Conservation (phyloP, 805 yeast species). For the Candida stauntonica region DNA sequence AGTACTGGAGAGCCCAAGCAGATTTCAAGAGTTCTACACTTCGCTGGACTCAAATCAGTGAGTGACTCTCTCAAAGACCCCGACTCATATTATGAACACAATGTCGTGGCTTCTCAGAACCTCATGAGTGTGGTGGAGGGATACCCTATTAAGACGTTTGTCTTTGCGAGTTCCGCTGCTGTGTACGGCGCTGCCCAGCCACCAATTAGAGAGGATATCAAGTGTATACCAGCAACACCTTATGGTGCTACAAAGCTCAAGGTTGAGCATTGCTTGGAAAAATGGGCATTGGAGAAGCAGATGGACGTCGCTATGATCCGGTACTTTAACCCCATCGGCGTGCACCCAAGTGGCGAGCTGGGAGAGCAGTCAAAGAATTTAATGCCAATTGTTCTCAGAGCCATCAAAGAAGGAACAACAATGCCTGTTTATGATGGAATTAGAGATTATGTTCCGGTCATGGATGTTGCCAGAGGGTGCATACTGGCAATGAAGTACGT, state of each 20-base stretch:
- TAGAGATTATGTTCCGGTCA: slow-evolving; percentile 77
- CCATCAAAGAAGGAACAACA: slow-evolving; percentile 43
- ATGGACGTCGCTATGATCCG: slow-evolving; percentile 52
- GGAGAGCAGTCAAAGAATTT: slow-evolving; percentile 84
- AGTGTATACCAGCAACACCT: slow-evolving; percentile 61
- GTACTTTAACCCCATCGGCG: slow-evolving; percentile 83
- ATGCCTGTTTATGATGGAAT: slow-evolving; percentile 73
- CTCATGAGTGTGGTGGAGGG: slow-evolving; percentile 49
- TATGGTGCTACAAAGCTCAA: slow-evolving; percentile 69
- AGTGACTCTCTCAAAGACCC: slow-evolving; percentile 73
- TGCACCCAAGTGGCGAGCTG: slow-evolving; percentile 74
- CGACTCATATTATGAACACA: slow-evolving; percentile 61
- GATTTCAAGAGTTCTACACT: slow-evolving; percentile 42
- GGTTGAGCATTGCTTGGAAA: slow-evolving; percentile 44
- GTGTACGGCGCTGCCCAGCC: slow-evolving; percentile 81
- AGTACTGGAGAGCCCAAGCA: slow-evolving; percentile 6
- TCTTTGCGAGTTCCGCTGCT: slow-evolving; percentile 77
- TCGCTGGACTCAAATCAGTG: slow-evolving; percentile 82
- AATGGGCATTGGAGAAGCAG: slow-evolving; percentile 41
- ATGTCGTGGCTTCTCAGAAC: slow-evolving; percentile 59
- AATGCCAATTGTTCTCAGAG: slow-evolving; percentile 50
- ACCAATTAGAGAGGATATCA: slow-evolving; percentile 54
- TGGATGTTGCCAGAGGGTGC: slow-evolving; percentile 76
- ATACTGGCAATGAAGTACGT: slow-evolving; percentile 64
- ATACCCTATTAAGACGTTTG: slow-evolving; percentile 43